phyloP scores from a whole-genome alignment of 1,284 basidiomycete genomes.

The Cerioporus squamosus region DNA sequence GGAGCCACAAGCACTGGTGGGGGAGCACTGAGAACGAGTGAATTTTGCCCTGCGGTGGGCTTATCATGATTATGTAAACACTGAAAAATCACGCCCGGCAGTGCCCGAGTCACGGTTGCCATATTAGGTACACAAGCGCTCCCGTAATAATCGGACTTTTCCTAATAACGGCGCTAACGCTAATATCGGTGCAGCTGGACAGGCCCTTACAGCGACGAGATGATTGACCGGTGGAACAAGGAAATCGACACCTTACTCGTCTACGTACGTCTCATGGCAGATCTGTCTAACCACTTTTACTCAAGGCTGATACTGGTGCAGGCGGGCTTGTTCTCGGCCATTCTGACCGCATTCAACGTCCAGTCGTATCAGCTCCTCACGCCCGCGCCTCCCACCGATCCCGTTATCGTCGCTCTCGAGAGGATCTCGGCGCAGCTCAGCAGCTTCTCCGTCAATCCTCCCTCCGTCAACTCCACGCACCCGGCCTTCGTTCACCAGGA shows the following conservation, averaged over 20 bases:
- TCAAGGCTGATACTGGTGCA: neutral
- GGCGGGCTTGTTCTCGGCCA: conserved; percentile 6
- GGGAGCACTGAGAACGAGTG: too few species aligned
- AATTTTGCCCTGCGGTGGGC: too few species aligned
- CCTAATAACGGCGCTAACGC: too few species aligned
- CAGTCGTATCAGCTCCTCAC: conserved; percentile 4
- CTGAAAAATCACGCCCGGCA: too few species aligned
- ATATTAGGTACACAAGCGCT: too few species aligned
- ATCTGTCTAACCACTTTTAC: neutral
- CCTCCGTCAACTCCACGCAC: conserved; percentile 13
- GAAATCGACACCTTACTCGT: conserved; percentile 10
- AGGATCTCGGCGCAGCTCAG: conserved; percentile 17
- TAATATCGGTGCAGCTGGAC: too few species aligned
- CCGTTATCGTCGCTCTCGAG: neutral
- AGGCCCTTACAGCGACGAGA: neutral
- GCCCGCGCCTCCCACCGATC: neutral
- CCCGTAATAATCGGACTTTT: too few species aligned
- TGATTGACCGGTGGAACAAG: neutral
- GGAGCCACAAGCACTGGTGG: too few species aligned
- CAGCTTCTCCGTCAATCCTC: conserved; percentile 6
- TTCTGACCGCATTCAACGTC: conserved; percentile 9
- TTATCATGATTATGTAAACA: too few species aligned
- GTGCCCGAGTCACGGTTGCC: too few species aligned
- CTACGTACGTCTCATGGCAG: neutral
- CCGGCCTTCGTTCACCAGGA: neutral